Evolutionary conservation across 306 rosid genomes (phyloP), one percentile per base, ranked within the genome.

Genomic region (Vigna angularis): DNA sequence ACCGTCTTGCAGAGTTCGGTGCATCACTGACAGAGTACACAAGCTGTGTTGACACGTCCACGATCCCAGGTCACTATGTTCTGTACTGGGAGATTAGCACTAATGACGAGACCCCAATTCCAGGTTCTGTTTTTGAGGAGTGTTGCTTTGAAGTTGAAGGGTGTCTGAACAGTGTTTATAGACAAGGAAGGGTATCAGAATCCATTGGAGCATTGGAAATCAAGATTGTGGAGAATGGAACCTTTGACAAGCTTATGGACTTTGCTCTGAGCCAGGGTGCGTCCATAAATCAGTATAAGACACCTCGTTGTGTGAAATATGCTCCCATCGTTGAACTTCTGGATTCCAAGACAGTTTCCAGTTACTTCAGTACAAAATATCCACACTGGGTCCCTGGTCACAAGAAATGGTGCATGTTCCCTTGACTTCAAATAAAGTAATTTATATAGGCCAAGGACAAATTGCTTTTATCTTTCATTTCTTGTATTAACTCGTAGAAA

Each of bases 231-330:
- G 90, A 90, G 58, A 69, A 10, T 18, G 94, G 94, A 20, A 90
- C 90, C 3, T 88, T 90, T 57, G 91, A 88, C 20, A 81, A 81
- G 50, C 84, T 90, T 44, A 86, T 88, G 94, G 92, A 88, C 48
- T 85, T 86, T 45, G 88, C 90, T 13, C 42, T 90, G 3, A 81
- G 77, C 59, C 80, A 81, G 15, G 94, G 90, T 48, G 86, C 92
- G 0, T 88, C 92, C 4, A 90, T 90, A 78, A 90, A 90, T 55
- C 94, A 88, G 83, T 90, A 90, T 40, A 90, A 90, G 79, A 82
- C 89, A 7, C 91, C 91, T 30, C 83, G 89, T 3, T 90, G 90
- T 30, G 88, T 85, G 49, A 88, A 86, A 62, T 73, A 52, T 59
- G 74, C 63, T 16, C 86, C 90, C 67, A 70, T 84, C 75, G 61